Conservation (phyloP, 345 rosid genomes). For the Raphanus sativus region DNA sequence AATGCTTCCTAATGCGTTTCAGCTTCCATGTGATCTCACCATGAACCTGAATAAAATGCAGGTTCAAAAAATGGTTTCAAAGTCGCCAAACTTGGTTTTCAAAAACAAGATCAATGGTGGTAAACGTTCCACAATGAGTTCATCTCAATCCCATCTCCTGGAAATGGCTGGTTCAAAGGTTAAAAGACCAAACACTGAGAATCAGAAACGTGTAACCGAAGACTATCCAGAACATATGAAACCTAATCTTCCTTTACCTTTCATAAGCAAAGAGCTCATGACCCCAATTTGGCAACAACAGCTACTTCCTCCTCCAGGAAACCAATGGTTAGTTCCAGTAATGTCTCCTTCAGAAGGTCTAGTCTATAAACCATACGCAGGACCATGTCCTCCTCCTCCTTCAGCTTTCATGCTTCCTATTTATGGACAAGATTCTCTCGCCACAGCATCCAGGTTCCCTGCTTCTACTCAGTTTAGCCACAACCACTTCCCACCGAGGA, state of each 20-base stretch:
- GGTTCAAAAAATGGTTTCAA: conserved; percentile 72
- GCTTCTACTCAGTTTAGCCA: conserved; percentile 45
- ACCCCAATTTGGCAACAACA: conserved; percentile 28
- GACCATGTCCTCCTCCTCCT: conserved; percentile 66
- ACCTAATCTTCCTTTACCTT: conserved; percentile 48
- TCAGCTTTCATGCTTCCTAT: conserved; percentile 52
- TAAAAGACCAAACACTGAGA: conserved; percentile 29
- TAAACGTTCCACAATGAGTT: conserved; percentile 27
- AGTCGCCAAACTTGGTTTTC: conserved; percentile 53
- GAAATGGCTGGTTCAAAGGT: conserved; percentile 21
- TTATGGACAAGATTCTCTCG: conserved; percentile 43
- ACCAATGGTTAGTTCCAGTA: conserved; percentile 77
- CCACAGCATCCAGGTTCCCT: conserved; percentile 38
- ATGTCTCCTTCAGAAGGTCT: conserved; percentile 85
- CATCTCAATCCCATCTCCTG: not conserved
- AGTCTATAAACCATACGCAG: conserved; percentile 70
- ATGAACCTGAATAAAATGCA: conserved; percentile 35
- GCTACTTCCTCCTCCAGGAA: conserved; percentile 52
- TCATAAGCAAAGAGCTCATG: conserved; percentile 38
- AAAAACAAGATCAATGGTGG: conserved; percentile 40
- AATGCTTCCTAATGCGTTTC: not conserved
- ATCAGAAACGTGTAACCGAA: conserved; percentile 30
- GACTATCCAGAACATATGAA: conserved; percentile 45
- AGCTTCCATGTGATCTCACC: conserved; percentile 4
- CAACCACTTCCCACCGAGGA: conserved; percentile 48